A percentile compares a stretch with the other conserved stretches of the same genome.
Conservation (phyloP, 805 yeast species). For the Metschnikowia orientalis region DNA sequence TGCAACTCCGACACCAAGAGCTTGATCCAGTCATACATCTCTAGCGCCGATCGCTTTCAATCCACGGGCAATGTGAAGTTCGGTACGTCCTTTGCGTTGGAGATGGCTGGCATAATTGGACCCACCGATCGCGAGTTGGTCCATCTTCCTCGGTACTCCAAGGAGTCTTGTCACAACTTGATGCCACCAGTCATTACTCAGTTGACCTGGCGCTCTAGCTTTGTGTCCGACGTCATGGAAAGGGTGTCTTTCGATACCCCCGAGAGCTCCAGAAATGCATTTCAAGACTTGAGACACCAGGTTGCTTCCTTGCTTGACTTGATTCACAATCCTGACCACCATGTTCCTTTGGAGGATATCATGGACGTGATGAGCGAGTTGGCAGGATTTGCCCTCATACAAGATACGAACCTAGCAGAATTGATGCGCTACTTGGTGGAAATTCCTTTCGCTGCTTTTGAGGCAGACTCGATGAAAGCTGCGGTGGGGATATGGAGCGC, state of each 20-base stretch:
- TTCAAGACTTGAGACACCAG: slow-evolving; percentile 25
- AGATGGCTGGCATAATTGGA: slow-evolving; percentile 74
- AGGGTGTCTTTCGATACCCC: slow-evolving; percentile 25
- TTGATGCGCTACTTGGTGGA: slow-evolving; percentile 50
- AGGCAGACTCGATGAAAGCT: slow-evolving; percentile 52
- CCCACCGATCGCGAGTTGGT: slow-evolving; percentile 63
- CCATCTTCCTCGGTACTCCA: slow-evolving; percentile 38
- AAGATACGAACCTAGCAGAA: slow-evolving; percentile 41
- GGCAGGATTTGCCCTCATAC: slow-evolving; percentile 34
- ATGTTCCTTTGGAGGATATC: slow-evolving; percentile 25
- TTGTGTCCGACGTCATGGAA: slow-evolving; percentile 31
- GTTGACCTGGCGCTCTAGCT: slow-evolving; percentile 61
- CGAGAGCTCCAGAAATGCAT: slow-evolving; percentile 26
- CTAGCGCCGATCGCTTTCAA: slow-evolving; percentile 27
- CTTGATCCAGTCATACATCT: slow-evolving; percentile 71
- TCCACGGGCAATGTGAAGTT: slow-evolving; percentile 44
- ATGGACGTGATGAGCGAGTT: slow-evolving; percentile 43
- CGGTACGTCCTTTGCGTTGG: slow-evolving; percentile 89
- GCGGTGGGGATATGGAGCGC: slow-evolving; percentile 81
- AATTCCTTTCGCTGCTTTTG: slow-evolving; percentile 68
- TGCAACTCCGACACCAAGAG: slow-evolving; percentile 74
- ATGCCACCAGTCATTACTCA: slow-evolving; percentile 73
- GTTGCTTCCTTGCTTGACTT: slow-evolving; percentile 18
- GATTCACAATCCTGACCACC: slow-evolving; percentile 7
- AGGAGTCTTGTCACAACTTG: slow-evolving; percentile 44